Conservation (phyloP, 2,329 filamentous ascomycete species). For the Hypoxylon sp. region DNA sequence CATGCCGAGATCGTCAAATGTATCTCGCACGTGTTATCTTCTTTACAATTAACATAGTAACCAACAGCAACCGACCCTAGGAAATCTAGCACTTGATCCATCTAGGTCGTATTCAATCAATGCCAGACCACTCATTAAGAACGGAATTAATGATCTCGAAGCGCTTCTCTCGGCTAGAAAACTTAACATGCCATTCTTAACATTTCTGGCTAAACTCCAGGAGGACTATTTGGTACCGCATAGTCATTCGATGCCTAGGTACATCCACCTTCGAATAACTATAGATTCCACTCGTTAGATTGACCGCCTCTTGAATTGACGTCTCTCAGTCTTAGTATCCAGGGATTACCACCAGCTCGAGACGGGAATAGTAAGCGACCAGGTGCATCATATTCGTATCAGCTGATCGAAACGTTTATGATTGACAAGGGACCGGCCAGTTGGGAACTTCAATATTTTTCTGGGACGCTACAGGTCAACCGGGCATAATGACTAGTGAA, state of each 20-base stretch:
- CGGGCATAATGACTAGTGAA: slow-evolving; percentile 15
- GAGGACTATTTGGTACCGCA: background rate
- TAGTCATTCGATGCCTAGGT: slow-evolving; percentile 4
- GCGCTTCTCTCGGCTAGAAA: slow-evolving; percentile 30
- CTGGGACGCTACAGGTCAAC: slow-evolving; percentile 13
- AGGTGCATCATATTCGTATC: slow-evolving; percentile 32
- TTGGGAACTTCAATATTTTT: slow-evolving; percentile 27
- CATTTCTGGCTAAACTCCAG: slow-evolving; percentile 15
- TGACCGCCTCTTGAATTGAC: slow-evolving; percentile 34
- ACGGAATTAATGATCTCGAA: slow-evolving; percentile 10
- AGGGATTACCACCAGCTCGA: slow-evolving; percentile 11
- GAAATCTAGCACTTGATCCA: background rate
- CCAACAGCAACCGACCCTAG: background rate
- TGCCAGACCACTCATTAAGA: slow-evolving; percentile 4
- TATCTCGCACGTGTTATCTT: slow-evolving; percentile 9
- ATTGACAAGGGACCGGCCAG: slow-evolving; percentile 21
- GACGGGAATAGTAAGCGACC: slow-evolving; percentile 28
- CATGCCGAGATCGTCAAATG: slow-evolving; percentile 17
- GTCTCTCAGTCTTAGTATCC: slow-evolving; percentile 20
- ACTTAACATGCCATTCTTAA: slow-evolving; percentile 4
- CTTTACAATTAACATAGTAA: slow-evolving; percentile 9
- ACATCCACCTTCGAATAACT: slow-evolving; percentile 11
- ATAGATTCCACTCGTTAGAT: slow-evolving; percentile 17
- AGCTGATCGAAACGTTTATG: slow-evolving; percentile 33
- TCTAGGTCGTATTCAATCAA: slow-evolving; percentile 11